Evolutionary conservation across 208 protist genomes (phyloP), one percentile per base, ranked within the genome.

Genomic region (Eutreptiella sp.): DNA sequence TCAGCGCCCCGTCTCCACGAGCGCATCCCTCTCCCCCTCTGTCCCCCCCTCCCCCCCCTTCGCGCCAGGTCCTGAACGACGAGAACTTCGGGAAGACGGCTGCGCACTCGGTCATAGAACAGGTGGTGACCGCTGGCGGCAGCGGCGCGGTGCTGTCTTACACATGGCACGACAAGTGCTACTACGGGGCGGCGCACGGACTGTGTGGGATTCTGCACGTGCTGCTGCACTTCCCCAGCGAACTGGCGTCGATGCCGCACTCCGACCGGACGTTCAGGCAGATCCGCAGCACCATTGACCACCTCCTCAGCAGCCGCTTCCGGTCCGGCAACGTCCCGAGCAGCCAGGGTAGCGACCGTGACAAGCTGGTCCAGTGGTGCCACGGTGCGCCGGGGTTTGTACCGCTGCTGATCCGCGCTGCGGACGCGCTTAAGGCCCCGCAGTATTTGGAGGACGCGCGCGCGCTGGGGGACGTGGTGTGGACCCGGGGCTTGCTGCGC

Each of bases 141-240:
- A 54, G 9, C 46, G 11, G 7, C 35, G 27, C 38, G 16, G 7
- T 7, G 7, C 53, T 61, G 11, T 19, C 23, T 4, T 61, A 54
- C 23, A 27, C 9, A 9, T 61, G 53, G 53, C 53, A 61, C 53
- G 38, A 55, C 14, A 61, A 61, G 36, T 28, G 34, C 41, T 61
- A 61, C 36, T 61, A 28, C 38, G 53, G 53, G 21, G 53, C 42
- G 7, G 53, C 53, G 41, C 53, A 61, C 38, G 53, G 53, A 5
- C 7, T 61, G 16, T n/a, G 7, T 16, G 53, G 53, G 24, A 61
- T 61, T 27, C 23, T 61, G 46, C 27, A 61, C 53, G 55, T 27
- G 35, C 36, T 61, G 53, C 35, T 61, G 38, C 38, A 19, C 7
- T 50, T 11, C 38, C 38, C 38, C 14, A n/a, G 9, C 35, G 53